Evolutionary conservation across 345 rosid genomes (phyloP).

Genomic region (Eucalyptus polyanthemos): DNA sequence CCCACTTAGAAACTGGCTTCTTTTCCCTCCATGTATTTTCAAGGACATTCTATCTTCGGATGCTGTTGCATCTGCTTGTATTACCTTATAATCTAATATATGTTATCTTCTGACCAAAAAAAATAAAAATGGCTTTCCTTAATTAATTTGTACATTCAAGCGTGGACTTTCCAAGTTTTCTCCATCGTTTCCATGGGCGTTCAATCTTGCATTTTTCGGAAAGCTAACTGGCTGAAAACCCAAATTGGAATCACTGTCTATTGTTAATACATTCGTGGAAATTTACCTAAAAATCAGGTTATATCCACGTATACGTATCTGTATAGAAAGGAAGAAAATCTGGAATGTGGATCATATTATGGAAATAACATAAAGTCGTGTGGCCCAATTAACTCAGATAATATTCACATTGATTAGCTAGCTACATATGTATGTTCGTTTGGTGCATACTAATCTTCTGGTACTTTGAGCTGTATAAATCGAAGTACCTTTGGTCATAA

Average conservation of each 20-base stretch:
- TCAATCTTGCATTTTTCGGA: background rate
- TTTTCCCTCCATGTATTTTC: too few relatives aligned
- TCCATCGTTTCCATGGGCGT: background rate
- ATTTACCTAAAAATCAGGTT: background rate
- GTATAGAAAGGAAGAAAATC: background rate
- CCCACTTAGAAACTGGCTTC: too few relatives aligned
- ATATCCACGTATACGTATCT: too few relatives aligned
- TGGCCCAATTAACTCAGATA: background rate
- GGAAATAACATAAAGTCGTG: background rate
- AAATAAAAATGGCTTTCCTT: background rate
- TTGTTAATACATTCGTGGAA: background rate
- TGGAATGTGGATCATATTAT: background rate
- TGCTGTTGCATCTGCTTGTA: too few relatives aligned
- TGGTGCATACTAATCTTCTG: background rate
- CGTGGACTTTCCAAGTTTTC: background rate
- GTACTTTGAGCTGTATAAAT: background rate
- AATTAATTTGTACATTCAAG: background rate
- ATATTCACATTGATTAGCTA: background rate
- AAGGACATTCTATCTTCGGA: too few relatives aligned
- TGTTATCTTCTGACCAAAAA: too few relatives aligned
- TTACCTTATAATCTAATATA: too few relatives aligned
- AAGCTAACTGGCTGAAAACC: background rate
- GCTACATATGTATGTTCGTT: background rate
- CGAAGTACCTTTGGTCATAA: background rate
- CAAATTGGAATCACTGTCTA: background rate